Base-by-base conservation (phyloP, 768 basidiomycete genomes). In the Lyophyllum semitale region DNA sequence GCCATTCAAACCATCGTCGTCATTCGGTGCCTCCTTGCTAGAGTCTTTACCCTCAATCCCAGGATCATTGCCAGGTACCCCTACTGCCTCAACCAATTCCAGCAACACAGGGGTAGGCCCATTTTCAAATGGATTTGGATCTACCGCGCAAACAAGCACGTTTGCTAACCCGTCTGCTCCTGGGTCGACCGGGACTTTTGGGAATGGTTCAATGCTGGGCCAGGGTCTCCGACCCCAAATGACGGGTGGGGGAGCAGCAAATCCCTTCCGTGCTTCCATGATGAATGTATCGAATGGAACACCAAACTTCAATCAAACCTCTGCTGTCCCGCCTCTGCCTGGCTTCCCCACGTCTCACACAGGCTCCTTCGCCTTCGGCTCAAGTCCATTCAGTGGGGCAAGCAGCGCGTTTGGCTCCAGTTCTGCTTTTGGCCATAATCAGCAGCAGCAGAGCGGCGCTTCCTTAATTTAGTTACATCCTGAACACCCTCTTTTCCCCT, bases 1-100 rank as follows among this genome's bases (percentile, higher is more conserved):
- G 66, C 83, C 89, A 6, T 94, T 94, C 77, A 91, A 92, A 64
- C 92, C 92, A 2, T 80, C 86, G 2, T 89, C 87, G 2, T 86
- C 82, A 38, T 94, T 94, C 65, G 92, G 92, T 27, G 85, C 88
- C 30, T 83, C 84, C 15, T 67, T 94, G 37, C 63, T 94, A 55
- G 88, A 88, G 48, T 81, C 84, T 2, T 71, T 94, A 33, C 93
- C 93, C 2, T 77, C 91, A 5, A 84, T 93, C 51, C 82, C 88
- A 11, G 84, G 82, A 30, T 84, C 87, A 5, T 67, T 69, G 3
- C 70, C 81, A 0, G 72, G 72, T 5, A 83, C 83, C 15, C 81
- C 86, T 42, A 71, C 73, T 8, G 52, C 71, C 5, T 67, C 70
- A 13, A 71, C 69, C 46, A 49, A 68, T 47, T 60, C 66, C 53